phyloP scores from a whole-genome alignment of 768 basidiomycete genomes.

The Naganishia kalamii region DNA sequence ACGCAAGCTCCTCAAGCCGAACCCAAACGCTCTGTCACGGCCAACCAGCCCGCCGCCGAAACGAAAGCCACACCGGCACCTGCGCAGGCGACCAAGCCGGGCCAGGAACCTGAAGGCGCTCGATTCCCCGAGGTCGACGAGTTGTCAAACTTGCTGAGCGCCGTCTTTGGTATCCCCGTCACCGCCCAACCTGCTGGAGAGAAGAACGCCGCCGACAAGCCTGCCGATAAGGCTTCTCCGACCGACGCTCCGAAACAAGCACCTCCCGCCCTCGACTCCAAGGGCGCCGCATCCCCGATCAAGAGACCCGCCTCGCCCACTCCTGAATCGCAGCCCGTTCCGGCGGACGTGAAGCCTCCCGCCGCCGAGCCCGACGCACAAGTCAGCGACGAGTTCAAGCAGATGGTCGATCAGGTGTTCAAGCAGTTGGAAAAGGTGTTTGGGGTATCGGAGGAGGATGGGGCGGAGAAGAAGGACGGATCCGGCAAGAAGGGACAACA shows the following conservation, averaged over 20 bases:
- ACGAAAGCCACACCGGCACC: background rate
- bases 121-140: background rate
- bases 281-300: too few relatives aligned
- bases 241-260: background rate
- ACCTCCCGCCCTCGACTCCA: background rate
- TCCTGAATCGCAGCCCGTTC: background rate
- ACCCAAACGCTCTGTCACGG: background rate
- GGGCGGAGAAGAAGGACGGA: background rate
- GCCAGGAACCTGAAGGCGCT: too few relatives aligned
- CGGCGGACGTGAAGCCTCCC: background rate
- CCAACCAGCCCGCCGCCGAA: background rate
- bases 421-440: slow-evolving; percentile 10
- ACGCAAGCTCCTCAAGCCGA: background rate
- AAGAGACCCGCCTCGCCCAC: background rate
- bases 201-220: background rate
- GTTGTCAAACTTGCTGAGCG: slow-evolving; percentile 1
- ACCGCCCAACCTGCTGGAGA: background rate
- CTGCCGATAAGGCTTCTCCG: background rate
- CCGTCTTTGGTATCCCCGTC: slow-evolving; percentile 1
- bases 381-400: slow-evolving; percentile 6
- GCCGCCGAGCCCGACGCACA: background rate
- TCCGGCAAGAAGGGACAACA: too few relatives aligned
- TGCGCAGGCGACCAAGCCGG: too few relatives aligned
- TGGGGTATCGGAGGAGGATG: background rate
- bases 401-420: slow-evolving; percentile 12